Percentiles rank a stretch among this genome's conserved stretches.
Conservation (phyloP, 2,329 filamentous ascomycete genomes). For the Trichoderma sp. region DNA sequence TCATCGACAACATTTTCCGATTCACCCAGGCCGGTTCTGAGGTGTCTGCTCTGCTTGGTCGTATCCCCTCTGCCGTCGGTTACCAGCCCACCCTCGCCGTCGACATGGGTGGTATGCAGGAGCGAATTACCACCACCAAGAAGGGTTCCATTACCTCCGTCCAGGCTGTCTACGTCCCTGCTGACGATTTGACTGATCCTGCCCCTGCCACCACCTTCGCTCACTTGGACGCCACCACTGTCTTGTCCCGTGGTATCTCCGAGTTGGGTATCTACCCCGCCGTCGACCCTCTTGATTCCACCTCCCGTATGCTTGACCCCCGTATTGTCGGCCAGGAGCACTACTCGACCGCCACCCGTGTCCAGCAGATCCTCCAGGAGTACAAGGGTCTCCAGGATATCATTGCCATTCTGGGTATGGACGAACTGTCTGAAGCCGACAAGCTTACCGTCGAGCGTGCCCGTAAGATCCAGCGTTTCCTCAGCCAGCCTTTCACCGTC, state of each 20-base stretch:
- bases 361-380: slow-evolving; percentile 99
- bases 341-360: slow-evolving; percentile 89
- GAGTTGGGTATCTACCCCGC: slow-evolving; percentile 99
- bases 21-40: slow-evolving; percentile 99
- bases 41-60: slow-evolving; percentile 97
- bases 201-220: slow-evolving; percentile 99
- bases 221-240: slow-evolving; percentile 99
- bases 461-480: slow-evolving; percentile 99
- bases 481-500: slow-evolving; percentile 97
- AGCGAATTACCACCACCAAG: slow-evolving; percentile 99
- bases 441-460: slow-evolving; percentile 99
- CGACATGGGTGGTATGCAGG: slow-evolving; percentile 99
- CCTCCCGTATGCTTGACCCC: slow-evolving; percentile 98
- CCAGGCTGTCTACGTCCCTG: slow-evolving; percentile 99
- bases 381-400: slow-evolving; percentile 99
- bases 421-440: slow-evolving; percentile 97
- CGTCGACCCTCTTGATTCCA: slow-evolving; percentile 98
- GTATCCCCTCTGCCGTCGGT: slow-evolving; percentile 99
- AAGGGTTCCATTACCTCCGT: slow-evolving; percentile 99
- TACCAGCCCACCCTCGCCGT: slow-evolving; percentile 98
- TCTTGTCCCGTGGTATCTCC: slow-evolving; percentile 99
- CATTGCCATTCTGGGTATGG: slow-evolving; percentile 99
- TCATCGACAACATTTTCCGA: slow-evolving; percentile 99
- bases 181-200: slow-evolving; percentile 99
- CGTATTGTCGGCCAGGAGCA: slow-evolving; percentile 98